Conservation (phyloP, 2,329 filamentous ascomycete genomes). For the Phaeosphaeria sp. region DNA sequence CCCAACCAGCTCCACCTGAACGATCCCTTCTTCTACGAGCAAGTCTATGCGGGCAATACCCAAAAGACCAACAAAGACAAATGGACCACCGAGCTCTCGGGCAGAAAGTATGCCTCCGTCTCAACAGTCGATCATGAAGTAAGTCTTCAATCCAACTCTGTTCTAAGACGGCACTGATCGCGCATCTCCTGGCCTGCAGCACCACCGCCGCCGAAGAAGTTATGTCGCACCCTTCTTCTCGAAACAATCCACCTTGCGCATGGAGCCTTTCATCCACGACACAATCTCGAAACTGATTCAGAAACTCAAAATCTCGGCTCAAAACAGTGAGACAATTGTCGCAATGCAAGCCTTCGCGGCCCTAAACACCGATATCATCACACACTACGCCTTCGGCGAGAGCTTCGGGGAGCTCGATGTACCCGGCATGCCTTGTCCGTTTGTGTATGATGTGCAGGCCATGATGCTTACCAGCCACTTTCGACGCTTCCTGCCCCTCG, state of each 20-base stretch:
- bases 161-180: no score
- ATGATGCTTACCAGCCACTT: background rate
- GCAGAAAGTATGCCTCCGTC: background rate
- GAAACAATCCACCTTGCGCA: slow-evolving; percentile 15
- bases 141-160: no score
- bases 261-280: slow-evolving; percentile 28
- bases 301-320: background rate
- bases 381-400: slow-evolving; percentile 13
- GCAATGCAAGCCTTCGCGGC: slow-evolving; percentile 3
- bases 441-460: slow-evolving; percentile 1
- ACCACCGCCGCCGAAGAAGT: slow-evolving; percentile 29
- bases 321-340: slow-evolving; percentile 1
- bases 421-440: slow-evolving; percentile 4
- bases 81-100: background rate
- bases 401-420: slow-evolving; percentile 7
- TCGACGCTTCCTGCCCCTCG: slow-evolving; percentile 3
- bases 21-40: slow-evolving; percentile 22
- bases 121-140: background rate
- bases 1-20: slow-evolving; percentile 26
- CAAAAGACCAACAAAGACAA: slow-evolving; percentile 6
- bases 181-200: no score
- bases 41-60: slow-evolving; percentile 7
- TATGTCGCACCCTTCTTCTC: slow-evolving; percentile 38
- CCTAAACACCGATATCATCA: slow-evolving; percentile 20
- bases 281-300: slow-evolving; percentile 10